phyloP scores from a whole-genome alignment of 2,329 filamentous ascomycete genomes.

The Paradendryphiella salina region DNA sequence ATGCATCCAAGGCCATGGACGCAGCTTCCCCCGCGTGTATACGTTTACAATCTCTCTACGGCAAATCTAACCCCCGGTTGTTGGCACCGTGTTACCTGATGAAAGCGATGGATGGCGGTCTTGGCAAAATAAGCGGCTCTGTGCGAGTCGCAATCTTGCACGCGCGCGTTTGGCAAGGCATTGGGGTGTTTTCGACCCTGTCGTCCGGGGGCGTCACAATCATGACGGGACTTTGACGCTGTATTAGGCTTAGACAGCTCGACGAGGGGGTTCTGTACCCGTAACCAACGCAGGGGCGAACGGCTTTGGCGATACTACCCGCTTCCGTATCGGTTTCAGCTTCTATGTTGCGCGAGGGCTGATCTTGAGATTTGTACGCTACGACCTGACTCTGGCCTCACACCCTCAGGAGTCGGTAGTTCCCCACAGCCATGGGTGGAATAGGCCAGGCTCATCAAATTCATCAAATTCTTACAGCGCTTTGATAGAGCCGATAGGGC shows the following conservation, averaged over 20 bases:
- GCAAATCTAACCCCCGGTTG: slow-evolving; percentile 8
- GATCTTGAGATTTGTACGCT: neutral
- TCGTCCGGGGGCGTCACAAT: slow-evolving; percentile 1
- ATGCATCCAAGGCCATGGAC: slow-evolving; percentile 1
- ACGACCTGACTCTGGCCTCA: neutral
- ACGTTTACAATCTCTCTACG: slow-evolving; percentile 2
- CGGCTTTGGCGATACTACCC: neutral
- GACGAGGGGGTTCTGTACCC: neutral
- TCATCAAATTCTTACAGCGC: neutral
- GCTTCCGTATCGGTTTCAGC: neutral
- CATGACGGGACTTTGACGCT: slow-evolving; percentile 6
- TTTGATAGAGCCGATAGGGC: neutral
- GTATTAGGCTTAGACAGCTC: neutral
- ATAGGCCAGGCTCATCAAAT: neutral
- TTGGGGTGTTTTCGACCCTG: slow-evolving; percentile 1
- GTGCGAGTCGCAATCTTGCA: slow-evolving; percentile 10
- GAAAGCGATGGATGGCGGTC: neutral
- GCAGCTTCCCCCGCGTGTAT: slow-evolving; percentile 10
- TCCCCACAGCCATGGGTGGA: neutral
- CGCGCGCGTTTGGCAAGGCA: neutral
- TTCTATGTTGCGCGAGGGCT: neutral
- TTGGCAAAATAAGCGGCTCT: slow-evolving; percentile 6
- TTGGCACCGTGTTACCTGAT: slow-evolving; percentile 5
- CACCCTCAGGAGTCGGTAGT: neutral
- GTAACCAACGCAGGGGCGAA: neutral